A percentile compares a stretch with the other conserved stretches of the same genome.
Conservation (phyloP, 306 rosid species). For the Styphnolobium japonicum region DNA sequence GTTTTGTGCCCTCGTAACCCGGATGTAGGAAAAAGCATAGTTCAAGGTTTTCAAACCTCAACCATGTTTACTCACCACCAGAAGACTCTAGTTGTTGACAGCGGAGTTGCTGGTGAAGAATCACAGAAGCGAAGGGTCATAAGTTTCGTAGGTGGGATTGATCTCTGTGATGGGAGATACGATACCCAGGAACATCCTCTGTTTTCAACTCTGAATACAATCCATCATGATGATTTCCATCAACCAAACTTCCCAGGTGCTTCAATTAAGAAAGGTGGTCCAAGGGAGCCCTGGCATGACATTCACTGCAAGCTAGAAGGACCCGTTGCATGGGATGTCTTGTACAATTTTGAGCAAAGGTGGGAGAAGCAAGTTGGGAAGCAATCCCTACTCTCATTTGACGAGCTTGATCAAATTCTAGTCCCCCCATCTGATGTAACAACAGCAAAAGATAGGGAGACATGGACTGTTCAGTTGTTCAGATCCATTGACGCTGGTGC, state of each 20-base stretch:
- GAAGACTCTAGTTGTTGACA: constrained; percentile 63
- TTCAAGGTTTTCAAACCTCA: constrained; percentile 56
- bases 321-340: constrained; percentile 81
- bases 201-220: constrained; percentile 47
- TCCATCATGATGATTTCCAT: constrained; percentile 70
- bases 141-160: constrained; percentile 81
- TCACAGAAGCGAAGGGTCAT: constrained; percentile 39
- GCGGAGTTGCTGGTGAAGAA: constrained; percentile 7
- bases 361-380: constrained; percentile 65
- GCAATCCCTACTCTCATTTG: constrained; percentile 27
- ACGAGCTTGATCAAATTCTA: constrained; percentile 29
- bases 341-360: constrained; percentile 86
- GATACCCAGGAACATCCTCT: constrained; percentile 62
- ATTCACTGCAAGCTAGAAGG: constrained; percentile 81
- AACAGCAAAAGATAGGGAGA: constrained; percentile 25
- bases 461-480: constrained; percentile 82
- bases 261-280: constrained; percentile 76
- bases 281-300: constrained; percentile 95
- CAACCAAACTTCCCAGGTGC: constrained; percentile 69
- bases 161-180: constrained; percentile 84
- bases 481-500: constrained; percentile 86
- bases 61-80: constrained; percentile 87
- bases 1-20: constrained; percentile 74
- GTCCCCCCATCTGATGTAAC: constrained; percentile 34
- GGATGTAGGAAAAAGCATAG: constrained; percentile 49